Evolutionary conservation across 768 basidiomycete species (phyloP), one percentile per base, ranked within the genome.

Genomic region (Suillus placidus): DNA sequence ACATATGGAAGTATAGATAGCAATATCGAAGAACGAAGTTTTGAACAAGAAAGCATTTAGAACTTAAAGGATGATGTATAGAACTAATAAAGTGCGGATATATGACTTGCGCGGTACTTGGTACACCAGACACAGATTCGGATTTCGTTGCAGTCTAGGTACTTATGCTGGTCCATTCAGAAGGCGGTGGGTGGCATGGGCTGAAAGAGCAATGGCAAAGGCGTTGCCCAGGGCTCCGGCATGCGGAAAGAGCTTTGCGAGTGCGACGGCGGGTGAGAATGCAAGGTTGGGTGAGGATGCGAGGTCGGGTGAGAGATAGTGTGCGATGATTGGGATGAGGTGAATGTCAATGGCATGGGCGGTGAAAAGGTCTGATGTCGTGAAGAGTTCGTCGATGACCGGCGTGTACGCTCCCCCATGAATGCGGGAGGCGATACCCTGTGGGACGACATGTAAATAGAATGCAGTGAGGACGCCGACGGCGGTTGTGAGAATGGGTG

Each of bases 361-460:
- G 51, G 56, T 34, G 56, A 60, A 20, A 42, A 60, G 6, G 51
- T 18, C n/a, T 42, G 34, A 12, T 55, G 56, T 12, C 58, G 65
- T n/a, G 62, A n/a, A 7, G 52, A 66, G 12, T 66, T 67, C 62
- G 68, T 54, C 5, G 74, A 69, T 1, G 60, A 51, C 10, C 69
- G 47, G 8, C 64, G 72, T 18, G 13, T 51, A 23, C 61, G 63
- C 43, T 43, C 2, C 0, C 68, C 62, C 5, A 40, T 63, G 61
- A 10, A 56, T 62, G 43, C 64, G 61, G 4, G 55, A 52, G 30
- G 52, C n/a, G 3, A 54, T 0, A 20, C 18, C 18, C 6, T 60
- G 58, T 42, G 58, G 16, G 23, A 42, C 7, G 6, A 30, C 12
- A 42, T 42, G 5, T 42, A 26, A 30, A 60, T 18, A 20, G 30